Evolutionary conservation across 2,329 filamentous ascomycete genomes (phyloP).

Genomic region (Cladobotryum mycophilum): DNA sequence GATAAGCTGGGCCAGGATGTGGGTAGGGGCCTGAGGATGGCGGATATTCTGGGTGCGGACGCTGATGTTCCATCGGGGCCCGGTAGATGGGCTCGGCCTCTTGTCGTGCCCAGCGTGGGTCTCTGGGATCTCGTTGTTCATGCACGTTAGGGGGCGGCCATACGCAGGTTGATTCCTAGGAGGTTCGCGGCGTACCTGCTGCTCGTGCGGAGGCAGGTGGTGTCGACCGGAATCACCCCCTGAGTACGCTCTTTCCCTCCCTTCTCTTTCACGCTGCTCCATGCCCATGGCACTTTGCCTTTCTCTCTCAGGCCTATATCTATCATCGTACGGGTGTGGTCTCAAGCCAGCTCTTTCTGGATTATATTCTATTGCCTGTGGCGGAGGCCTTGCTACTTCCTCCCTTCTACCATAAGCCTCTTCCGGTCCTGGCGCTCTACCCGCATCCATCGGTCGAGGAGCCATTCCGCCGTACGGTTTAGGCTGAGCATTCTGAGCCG

Average conservation of each 20-base stretch:
- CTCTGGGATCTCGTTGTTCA: conserved; percentile 32
- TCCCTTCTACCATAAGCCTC: conserved; percentile 46
- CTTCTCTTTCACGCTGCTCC: conserved; percentile 38
- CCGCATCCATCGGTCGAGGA: conserved; percentile 42
- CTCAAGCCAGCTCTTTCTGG: conserved; percentile 43
- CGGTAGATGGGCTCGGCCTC: conserved; percentile 28
- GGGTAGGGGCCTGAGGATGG: conserved; percentile 34
- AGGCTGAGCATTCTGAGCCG: conserved; percentile 46
- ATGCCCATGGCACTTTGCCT: conserved; percentile 39
- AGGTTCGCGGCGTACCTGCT: conserved; percentile 36
- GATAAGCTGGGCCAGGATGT: conserved; percentile 25
- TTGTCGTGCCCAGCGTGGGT: conserved; percentile 28
- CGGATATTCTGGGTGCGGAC: conserved; percentile 43
- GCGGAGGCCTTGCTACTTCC: conserved; percentile 33
- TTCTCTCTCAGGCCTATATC: conserved; percentile 45
- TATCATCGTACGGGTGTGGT: conserved; percentile 44
- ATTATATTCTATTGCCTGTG: conserved; percentile 43
- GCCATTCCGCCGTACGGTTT: conserved; percentile 41
- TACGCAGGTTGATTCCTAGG: conserved; percentile 42
- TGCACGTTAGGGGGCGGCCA: conserved; percentile 36
- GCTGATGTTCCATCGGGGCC: conserved; percentile 33
- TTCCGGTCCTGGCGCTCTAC: conserved; percentile 31
- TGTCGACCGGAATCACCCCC: conserved; percentile 41
- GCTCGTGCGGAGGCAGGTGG: conserved; percentile 30
- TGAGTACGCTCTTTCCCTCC: conserved; percentile 43